Evolutionary conservation across 495 filamentous ascomycete species (phyloP).

Genomic region (Penicillium pulvis): DNA sequence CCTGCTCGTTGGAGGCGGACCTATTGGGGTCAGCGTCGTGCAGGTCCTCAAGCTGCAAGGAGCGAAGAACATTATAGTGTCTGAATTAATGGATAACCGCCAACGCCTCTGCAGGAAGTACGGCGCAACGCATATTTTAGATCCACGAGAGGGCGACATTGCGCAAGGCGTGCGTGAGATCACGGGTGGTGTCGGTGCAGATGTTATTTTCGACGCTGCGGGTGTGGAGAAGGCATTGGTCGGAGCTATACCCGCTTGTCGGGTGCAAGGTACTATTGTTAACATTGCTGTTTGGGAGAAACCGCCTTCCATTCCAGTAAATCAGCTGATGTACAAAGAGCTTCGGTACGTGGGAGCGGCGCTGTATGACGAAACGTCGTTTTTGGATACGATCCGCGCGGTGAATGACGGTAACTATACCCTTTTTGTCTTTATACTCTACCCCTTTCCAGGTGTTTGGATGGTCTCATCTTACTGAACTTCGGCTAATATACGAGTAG

Average conservation of each 20-base stretch:
- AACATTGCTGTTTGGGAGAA: slow-evolving; percentile 66
- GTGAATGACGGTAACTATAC: slow-evolving; percentile 45
- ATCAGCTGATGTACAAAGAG: slow-evolving; percentile 48
- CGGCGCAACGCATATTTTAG: slow-evolving; percentile 57
- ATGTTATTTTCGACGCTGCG: slow-evolving; percentile 61
- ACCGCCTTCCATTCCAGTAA: slow-evolving; percentile 46
- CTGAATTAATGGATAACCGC: slow-evolving; percentile 50
- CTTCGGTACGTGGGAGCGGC: slow-evolving; percentile 50
- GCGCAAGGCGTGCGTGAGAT: slow-evolving; percentile 45
- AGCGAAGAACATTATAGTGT: slow-evolving; percentile 54
- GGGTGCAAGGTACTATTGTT: slow-evolving; percentile 56
- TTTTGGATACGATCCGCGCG: slow-evolving; percentile 55
- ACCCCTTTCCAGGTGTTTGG: background rate
- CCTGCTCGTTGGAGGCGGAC: slow-evolving; percentile 58
- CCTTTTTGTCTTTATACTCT: background rate
- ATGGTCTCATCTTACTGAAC: slow-evolving; percentile 3
- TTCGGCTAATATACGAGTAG: slow-evolving; percentile 23
- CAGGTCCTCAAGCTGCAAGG: slow-evolving; percentile 52
- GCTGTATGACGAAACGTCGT: slow-evolving; percentile 57
- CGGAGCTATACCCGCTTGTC: slow-evolving; percentile 48
- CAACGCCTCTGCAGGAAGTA: slow-evolving; percentile 51
- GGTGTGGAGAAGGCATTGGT: slow-evolving; percentile 56
- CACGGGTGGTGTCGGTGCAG: slow-evolving; percentile 48
- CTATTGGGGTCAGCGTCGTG: slow-evolving; percentile 61
- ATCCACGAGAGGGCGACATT: slow-evolving; percentile 57